Base-by-base conservation (phyloP, 225 moss, liverwort and hornwort genomes). In the Asterella californica region DNA sequence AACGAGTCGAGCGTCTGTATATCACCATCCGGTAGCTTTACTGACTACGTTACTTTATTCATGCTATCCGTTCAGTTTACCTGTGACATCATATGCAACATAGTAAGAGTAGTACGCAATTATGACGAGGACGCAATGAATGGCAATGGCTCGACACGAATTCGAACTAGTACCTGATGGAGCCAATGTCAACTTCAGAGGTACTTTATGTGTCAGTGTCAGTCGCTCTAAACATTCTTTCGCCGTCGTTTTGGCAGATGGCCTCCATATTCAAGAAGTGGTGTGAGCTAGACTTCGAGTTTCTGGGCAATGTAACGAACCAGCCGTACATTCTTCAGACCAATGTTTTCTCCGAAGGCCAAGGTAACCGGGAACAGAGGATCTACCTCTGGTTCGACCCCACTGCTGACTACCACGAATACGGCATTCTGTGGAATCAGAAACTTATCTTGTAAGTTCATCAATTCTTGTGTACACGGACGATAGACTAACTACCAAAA, bases 371-470 rank as follows among this genome's bases (percentile, higher is more conserved):
- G 2, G 90, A 89, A 82, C 87, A 90, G 78, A 87, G 88, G 50
- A 70, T 85, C 47, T 17, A 73, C 10, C 83, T 88, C 0, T 87
- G 88, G 88, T 90, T 88, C 62, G 87, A 90, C 80, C 90, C 88
- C 3, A 52, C 85, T 47, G 36, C 79, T n/a, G 84, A 86, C 30
- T 90, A 82, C 61, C 91, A 91, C 70, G 74, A 82, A 10, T 91
- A 91, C 82, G 85, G 83, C 65, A 67, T 91, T 76, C 86, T 91
- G 83, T 91, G 91, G 91, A 90, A 91, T 72, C 85, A 84, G 67
- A 77, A 73, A 70, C 78, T 83, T 8, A 85, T 91, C 47, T 79
- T 84, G 90, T 88, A 82, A 83, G 91, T 21, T 6, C n/a, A n/a
- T n/a, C n/a, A n/a, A n/a, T 22, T 63, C 61, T 45, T 50, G 24